These are phyloP conservation scores for Beta macrorhiza DNA, from an alignment of 179 eudicot genomes.

Conservation along the genomic window DNA sequence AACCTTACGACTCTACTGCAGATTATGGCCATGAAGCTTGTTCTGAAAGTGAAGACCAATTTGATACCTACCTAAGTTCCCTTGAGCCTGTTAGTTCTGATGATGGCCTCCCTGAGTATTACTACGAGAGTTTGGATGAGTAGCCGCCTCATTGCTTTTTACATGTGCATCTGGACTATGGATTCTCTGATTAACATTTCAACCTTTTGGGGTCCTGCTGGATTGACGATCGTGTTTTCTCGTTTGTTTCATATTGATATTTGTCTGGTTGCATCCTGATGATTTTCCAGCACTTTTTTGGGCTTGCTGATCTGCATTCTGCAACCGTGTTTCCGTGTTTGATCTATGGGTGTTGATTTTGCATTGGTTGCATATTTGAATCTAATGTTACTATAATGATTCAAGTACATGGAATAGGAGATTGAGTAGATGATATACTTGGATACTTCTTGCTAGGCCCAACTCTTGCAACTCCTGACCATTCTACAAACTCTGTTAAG, in stretches of 20 bases:
- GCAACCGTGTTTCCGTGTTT: not conserved
- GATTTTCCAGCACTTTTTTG: not conserved
- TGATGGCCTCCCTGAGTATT: not conserved
- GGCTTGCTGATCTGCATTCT: not conserved
- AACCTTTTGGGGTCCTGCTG: not conserved
- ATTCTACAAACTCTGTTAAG: too few relatives aligned
- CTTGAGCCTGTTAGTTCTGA: not conserved
- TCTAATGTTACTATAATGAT: too few relatives aligned
- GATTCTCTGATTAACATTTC: not conserved
- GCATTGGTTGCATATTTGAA: not conserved
- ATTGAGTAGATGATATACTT: too few relatives aligned
- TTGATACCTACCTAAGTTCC: too few relatives aligned
- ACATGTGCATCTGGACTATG: not conserved
- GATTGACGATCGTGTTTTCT: not conserved
- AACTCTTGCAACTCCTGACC: too few relatives aligned
- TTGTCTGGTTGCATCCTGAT: not conserved
- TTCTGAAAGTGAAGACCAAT: not conserved
- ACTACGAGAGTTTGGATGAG: not conserved
- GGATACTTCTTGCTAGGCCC: too few relatives aligned
- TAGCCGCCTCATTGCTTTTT: too few relatives aligned
- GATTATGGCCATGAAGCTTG: slow-evolving; percentile 7
- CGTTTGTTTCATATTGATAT: not conserved
- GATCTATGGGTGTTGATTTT: not conserved
- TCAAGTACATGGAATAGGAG: too few relatives aligned
- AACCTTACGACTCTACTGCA: slow-evolving; percentile 4